These are phyloP conservation scores for Royoungia palumana DNA, from an alignment of 768 basidiomycete species.

Conservation along the genomic window DNA sequence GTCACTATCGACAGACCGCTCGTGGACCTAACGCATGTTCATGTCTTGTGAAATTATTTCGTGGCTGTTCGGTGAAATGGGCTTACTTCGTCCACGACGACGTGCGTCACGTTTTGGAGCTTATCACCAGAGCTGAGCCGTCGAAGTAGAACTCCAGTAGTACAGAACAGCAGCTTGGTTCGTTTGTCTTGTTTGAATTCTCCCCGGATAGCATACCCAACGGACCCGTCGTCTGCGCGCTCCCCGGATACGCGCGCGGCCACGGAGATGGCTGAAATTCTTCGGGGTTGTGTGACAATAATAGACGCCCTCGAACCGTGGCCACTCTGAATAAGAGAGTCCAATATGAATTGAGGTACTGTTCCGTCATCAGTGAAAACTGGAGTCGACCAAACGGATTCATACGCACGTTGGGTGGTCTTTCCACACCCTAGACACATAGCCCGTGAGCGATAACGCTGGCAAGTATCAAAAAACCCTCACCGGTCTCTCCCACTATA, in stretches of 20 bases:
- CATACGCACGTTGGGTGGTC: constrained; percentile 70
- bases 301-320: constrained; percentile 69
- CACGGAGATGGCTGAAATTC: constrained; percentile 86
- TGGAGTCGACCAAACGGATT: background rate
- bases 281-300: constrained; percentile 84
- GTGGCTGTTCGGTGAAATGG: background rate
- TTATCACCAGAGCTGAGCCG: constrained; percentile 72
- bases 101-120: constrained; percentile 70
- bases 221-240: constrained; percentile 67
- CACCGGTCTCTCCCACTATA: constrained; percentile 89
- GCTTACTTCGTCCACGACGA: constrained; percentile 86
- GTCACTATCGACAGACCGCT: constrained; percentile 88
- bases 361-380: background rate
- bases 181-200: constrained; percentile 64
- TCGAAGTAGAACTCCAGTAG: constrained; percentile 88
- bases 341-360: constrained; percentile 90
- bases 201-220: constrained; percentile 88
- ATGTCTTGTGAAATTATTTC: background rate
- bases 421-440: constrained; percentile 71
- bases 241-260: constrained; percentile 85
- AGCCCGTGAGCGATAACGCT: constrained; percentile 1
- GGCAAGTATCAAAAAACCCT: constrained; percentile 6
- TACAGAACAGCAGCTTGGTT: constrained; percentile 85
- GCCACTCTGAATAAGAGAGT: constrained; percentile 64
- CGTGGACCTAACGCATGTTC: constrained; percentile 74